Conservation (phyloP, 208 protist species). For the Endotrypanum monterogeii region DNA sequence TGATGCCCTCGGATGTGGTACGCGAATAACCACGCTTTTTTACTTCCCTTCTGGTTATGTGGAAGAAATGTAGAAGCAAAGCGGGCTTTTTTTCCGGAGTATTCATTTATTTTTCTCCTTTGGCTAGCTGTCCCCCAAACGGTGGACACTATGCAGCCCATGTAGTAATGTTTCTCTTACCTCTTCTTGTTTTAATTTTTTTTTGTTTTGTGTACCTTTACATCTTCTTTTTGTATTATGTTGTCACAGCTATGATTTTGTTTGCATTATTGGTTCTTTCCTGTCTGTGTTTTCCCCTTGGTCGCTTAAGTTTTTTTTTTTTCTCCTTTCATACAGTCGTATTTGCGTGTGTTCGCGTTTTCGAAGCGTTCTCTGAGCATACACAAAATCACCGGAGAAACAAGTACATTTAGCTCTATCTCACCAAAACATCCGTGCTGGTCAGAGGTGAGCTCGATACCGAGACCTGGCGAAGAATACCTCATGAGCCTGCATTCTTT, state of each 20-base stretch:
- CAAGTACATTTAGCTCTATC: background rate
- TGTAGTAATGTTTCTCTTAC: background rate
- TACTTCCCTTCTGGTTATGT: background rate
- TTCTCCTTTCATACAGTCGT: background rate
- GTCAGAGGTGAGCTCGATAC: background rate
- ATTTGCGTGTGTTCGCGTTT: background rate
- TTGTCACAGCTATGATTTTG: background rate
- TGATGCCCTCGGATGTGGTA: background rate
- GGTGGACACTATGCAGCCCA: background rate
- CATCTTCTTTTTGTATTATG: constrained; percentile 2
- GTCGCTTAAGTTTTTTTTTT: constrained; percentile 8
- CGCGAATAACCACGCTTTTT: background rate
- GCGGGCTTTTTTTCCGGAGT: background rate
- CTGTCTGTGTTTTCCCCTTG: background rate
- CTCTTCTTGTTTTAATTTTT: constrained; percentile 3
- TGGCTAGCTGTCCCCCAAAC: background rate
- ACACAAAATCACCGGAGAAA: background rate
- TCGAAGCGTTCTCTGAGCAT: background rate
- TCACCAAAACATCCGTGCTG: background rate
- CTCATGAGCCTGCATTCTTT: background rate
- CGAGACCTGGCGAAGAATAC: background rate
- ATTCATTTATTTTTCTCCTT: constrained; percentile 2
- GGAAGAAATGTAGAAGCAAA: background rate
- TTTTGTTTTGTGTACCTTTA: background rate
- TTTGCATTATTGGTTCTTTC: background rate